These are phyloP conservation scores for Termitomyces sp. DNA, from an alignment of 1,284 basidiomycete genomes.

Conservation along the genomic window DNA sequence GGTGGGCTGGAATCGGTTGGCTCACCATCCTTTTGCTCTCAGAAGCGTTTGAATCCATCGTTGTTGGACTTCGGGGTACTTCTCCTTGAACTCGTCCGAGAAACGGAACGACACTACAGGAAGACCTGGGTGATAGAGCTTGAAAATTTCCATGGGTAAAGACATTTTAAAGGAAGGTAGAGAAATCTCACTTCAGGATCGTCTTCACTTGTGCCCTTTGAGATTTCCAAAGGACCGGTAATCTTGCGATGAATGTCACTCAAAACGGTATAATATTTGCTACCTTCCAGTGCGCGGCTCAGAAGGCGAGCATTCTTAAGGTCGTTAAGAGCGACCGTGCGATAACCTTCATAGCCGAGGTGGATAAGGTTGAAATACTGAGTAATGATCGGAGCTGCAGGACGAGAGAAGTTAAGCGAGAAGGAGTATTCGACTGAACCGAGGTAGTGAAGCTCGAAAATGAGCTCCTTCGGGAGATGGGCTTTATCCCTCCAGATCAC, in stretches of 20 bases:
- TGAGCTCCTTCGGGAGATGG: constrained; percentile 80
- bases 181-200: constrained; percentile 44
- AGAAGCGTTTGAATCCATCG: constrained; percentile 85
- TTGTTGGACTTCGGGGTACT: constrained; percentile 77
- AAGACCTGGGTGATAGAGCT: constrained; percentile 74
- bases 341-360: constrained; percentile 82
- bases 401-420: constrained; percentile 93
- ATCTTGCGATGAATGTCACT: constrained; percentile 60
- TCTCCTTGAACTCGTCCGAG: constrained; percentile 67
- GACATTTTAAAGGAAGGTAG: not conserved
- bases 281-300: constrained; percentile 81
- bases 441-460: constrained; percentile 90
- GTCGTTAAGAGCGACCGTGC: constrained; percentile 68
- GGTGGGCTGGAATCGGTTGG: not conserved
- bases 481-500: constrained; percentile 77
- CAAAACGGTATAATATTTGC: constrained; percentile 70
- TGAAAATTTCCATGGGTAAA: constrained; percentile 2
- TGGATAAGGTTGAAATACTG: constrained; percentile 92
- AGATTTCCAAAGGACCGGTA: not conserved
- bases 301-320: constrained; percentile 83
- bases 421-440: constrained; percentile 67
- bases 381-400: constrained; percentile 85
- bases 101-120: constrained; percentile 93
- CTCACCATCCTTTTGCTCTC: constrained; percentile 70
- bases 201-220: constrained; percentile 32